phyloP scores from a whole-genome alignment of 768 basidiomycete genomes.

The Rhodotorula paludigena region DNA sequence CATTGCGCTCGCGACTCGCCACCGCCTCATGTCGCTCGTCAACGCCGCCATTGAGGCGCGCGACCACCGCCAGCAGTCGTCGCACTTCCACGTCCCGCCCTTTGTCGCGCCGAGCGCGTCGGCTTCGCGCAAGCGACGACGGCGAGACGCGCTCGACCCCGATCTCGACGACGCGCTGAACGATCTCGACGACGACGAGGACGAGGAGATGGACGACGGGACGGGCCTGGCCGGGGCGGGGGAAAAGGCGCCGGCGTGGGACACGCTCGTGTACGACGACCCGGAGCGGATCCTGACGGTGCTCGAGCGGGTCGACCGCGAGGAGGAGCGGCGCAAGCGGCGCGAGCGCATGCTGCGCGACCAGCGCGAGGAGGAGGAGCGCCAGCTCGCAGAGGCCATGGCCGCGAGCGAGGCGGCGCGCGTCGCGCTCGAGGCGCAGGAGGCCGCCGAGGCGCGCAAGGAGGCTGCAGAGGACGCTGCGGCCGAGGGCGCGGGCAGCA shows the following conservation, averaged over 20 bases:
- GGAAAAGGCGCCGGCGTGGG: constrained; percentile 67
- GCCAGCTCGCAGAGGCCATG: constrained; percentile 27
- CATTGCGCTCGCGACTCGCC: constrained; percentile 38
- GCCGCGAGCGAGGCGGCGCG: constrained; percentile 48
- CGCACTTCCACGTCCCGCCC: constrained; percentile 47
- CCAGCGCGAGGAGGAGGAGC: constrained; percentile 53
- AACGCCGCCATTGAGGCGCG: constrained; percentile 30
- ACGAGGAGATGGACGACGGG: constrained; percentile 64
- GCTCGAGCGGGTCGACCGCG: constrained; percentile 72
- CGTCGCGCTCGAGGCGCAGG: constrained; percentile 9
- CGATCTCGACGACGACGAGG: constrained; percentile 65
- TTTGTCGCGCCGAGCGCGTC: constrained; percentile 51
- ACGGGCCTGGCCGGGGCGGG: neutral
- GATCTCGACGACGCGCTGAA: constrained; percentile 51
- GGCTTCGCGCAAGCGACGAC: constrained; percentile 51
- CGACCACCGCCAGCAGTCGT: constrained; percentile 51
- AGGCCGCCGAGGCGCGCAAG: neutral
- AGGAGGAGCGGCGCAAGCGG: constrained; percentile 71
- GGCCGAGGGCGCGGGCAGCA: neutral
- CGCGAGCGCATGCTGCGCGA: constrained; percentile 71
- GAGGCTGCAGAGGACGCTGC: neutral
- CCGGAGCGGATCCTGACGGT: constrained; percentile 69
- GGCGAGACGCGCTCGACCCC: constrained; percentile 60
- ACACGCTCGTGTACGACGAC: constrained; percentile 68
- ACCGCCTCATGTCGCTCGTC: constrained; percentile 52